Conservation (phyloP, 2,329 filamentous ascomycete genomes). For the Trichophyton mentagrophytes region DNA sequence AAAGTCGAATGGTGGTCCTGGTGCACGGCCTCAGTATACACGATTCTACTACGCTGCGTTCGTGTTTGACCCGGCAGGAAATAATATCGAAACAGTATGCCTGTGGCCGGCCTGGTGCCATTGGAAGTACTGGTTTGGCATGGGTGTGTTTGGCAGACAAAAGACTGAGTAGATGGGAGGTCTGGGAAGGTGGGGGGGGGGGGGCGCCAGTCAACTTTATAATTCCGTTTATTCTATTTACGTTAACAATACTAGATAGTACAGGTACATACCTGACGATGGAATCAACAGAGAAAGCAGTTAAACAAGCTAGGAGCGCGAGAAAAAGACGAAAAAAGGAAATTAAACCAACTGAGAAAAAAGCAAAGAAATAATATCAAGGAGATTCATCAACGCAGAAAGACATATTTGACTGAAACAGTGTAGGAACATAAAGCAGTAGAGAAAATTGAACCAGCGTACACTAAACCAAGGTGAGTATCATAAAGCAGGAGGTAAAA, state of each 20-base stretch:
- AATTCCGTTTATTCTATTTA: constrained; percentile 1
- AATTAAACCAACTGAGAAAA: neutral
- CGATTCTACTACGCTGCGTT: constrained; percentile 41
- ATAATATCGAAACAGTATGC: constrained; percentile 41
- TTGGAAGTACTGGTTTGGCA: constrained; percentile 14
- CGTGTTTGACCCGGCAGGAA: constrained; percentile 39
- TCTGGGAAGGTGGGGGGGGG: too few species aligned
- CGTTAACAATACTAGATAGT: neutral
- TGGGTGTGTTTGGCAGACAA: constrained; percentile 14
- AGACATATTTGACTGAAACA: neutral
- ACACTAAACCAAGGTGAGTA: constrained; percentile 1
- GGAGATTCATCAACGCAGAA: neutral
- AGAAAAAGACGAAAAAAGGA: neutral
- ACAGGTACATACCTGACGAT: neutral
- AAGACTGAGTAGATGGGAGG: neutral
- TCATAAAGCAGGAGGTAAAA: neutral
- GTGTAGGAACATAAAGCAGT: neutral
- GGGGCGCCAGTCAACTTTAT: neutral
- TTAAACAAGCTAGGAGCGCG: neutral
- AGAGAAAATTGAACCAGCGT: neutral
- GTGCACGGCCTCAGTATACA: constrained; percentile 33
- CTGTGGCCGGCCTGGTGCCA: constrained; percentile 14
- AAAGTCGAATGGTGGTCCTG: constrained; percentile 39
- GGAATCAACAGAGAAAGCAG: neutral
- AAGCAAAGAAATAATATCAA: neutral